These are phyloP conservation scores for Claviceps maximensis DNA, from an alignment of 2,329 filamentous ascomycete species.

Conservation along the genomic window DNA sequence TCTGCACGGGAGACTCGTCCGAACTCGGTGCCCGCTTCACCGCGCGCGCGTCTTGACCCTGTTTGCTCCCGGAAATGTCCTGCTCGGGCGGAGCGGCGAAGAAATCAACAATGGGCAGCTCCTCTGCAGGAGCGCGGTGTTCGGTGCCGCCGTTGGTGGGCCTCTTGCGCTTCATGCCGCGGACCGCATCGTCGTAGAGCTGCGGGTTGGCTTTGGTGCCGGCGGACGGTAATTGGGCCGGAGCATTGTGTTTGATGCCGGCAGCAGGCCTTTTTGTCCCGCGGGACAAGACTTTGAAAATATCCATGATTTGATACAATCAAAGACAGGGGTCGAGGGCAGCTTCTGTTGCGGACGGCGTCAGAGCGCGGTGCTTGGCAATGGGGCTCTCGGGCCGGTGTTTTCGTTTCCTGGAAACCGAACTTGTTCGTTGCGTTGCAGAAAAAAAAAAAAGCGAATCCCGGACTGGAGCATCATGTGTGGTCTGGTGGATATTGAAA, in stretches of 20 bases:
- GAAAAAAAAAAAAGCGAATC: neutral
- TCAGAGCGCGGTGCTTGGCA: neutral
- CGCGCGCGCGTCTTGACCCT: slow-evolving; percentile 9
- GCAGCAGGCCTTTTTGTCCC: slow-evolving; percentile 43
- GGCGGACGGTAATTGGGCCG: slow-evolving; percentile 46
- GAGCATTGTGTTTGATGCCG: slow-evolving; percentile 15
- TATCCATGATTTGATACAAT: slow-evolving; percentile 42
- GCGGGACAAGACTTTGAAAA: slow-evolving; percentile 58
- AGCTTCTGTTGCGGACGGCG: neutral
- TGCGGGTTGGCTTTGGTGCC: slow-evolving; percentile 54
- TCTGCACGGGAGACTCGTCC: neutral
- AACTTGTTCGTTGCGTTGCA: neutral
- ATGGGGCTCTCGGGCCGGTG: neutral
- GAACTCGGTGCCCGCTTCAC: slow-evolving; percentile 17
- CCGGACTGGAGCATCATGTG: neutral
- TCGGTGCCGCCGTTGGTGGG: slow-evolving; percentile 26
- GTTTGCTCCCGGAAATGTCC: slow-evolving; percentile 20
- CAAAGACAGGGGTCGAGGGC: neutral
- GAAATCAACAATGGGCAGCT: slow-evolving; percentile 41
- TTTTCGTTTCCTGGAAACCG: neutral
- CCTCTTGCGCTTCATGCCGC: slow-evolving; percentile 40
- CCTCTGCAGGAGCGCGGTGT: slow-evolving; percentile 12
- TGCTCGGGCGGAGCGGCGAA: slow-evolving; percentile 37
- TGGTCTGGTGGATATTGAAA: slow-evolving; percentile 4
- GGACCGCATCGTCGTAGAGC: slow-evolving; percentile 48